Base-by-base conservation (phyloP, 2,329 filamentous ascomycete species). In the Hypoxylon sp. region DNA sequence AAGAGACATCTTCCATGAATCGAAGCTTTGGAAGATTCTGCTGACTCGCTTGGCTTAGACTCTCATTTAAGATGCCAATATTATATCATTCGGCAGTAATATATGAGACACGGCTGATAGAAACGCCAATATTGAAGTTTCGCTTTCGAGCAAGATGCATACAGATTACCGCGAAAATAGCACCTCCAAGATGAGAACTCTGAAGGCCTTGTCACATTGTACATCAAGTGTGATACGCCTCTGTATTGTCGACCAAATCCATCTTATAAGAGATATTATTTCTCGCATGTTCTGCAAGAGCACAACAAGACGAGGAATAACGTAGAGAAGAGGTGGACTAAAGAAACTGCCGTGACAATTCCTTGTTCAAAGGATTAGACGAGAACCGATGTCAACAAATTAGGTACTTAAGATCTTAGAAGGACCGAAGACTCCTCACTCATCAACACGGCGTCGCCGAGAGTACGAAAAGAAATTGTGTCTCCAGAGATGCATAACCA, bases 1-100 rank as follows among this genome's bases (percentile, higher is more conserved):
- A 55, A 55, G 53, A 55, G 53, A 55, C 27, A 55, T 46, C n/a
- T 31, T 46, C 24, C 29, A 29, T 31, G 15, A 2, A 29, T 46
- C 17, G 39, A 44, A 46, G 24, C 7, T 19, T 7, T 29, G 15
- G 17, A 29, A 27, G 37, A 55, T 29, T 32, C 19, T 42, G 8
- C 24, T 46, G 37, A 55, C 37, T 55, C 53, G 39, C 32, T 21
- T 55, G 39, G 42, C 21, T 46, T 15, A 46, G 21, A 17, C 24
- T 55, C 17, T 31, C 24, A 55, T 55, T 19, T 21, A 44, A 44
- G 6, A 55, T 31, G 24, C 27, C 17, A 55, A 42, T 42, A 44
- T 27, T 31, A 15, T 13, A 31, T 13, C 13, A 15, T 11, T 55
- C 53, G 24, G 21, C 24, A 24, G 24, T 11, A 15, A n/a, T 29